Evolutionary conservation across 1,284 basidiomycete genomes (phyloP), one percentile per base, ranked within the genome.

Genomic region (Irpex sp.): DNA sequence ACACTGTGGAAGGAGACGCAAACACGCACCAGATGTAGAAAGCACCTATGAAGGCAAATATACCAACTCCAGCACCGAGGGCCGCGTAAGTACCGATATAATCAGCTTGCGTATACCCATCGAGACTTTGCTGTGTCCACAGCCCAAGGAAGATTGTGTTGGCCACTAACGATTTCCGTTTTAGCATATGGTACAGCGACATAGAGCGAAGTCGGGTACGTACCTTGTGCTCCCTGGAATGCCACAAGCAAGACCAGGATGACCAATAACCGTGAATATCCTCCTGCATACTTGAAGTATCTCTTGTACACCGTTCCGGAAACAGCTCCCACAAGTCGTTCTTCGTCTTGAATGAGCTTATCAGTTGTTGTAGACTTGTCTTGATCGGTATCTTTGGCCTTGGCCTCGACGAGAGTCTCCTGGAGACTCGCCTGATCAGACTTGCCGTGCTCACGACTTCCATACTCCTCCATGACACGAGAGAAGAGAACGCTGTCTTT

Each of bases 1-100:
- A 21, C 56, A 19, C 49, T 60, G 8, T 33, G 1, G 26, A n/a
- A 8, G 43, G 15, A 3, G 4, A 57, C 35, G 36, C 15, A 21
- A 13, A 11, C 8, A 71, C 78, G 69, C 65, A 86, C 85, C 81
- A 77, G 61, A 88, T 82, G 1, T 78, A 73, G 61, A 84, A 80
- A 63, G 81, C 85, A 65, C 85, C 73, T 11, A 81, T 58, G 71
- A 88, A 89, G 1, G 81, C 79, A 64, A 86, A 81, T 4, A 89
- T 55, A 3, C 84, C 85, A 65, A 82, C 78, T 0, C 80, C 80
- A 17, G 78, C 70, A 74, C 87, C 88, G 9, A 91, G 76, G 7
- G 78, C 81, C 2, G 84, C 85, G 68, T 90, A 92, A n/a, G 88
- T 80, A 4, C 77, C 88, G 80, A 90, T 90, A 71, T 90, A 90